Conservation (phyloP, 2,329 filamentous ascomycete species). For the Arthrobotrys iridis region DNA sequence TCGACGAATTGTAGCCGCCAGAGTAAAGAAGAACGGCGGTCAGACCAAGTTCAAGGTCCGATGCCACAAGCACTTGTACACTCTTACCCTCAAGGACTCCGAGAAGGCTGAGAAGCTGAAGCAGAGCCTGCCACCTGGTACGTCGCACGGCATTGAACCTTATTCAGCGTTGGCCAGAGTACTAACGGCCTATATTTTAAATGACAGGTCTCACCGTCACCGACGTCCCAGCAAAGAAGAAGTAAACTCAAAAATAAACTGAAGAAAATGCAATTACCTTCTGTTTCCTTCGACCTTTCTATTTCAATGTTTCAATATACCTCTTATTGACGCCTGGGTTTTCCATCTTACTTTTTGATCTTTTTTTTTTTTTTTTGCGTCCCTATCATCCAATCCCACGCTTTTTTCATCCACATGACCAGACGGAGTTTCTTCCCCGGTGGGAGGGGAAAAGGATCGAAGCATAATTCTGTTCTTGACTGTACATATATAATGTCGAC, state of each 20-base stretch:
- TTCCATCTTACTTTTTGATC: too few relatives aligned
- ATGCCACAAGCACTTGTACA: conserved; percentile 96
- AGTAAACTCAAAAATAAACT: conserved; percentile 53
- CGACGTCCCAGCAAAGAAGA: conserved; percentile 72
- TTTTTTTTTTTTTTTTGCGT: conserved; percentile 33
- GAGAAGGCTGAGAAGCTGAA: conserved; percentile 99
- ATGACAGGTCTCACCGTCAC: conserved; percentile 68
- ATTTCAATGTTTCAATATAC: conserved; percentile 21
- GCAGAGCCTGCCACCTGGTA: conserved; percentile 98
- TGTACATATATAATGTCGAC: conserved; percentile 55
- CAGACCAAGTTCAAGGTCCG: conserved; percentile 99
- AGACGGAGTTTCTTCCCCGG: conserved; percentile 41
- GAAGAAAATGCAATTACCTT: conserved; percentile 26
- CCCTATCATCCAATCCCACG: conserved; percentile 30
- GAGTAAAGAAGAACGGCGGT: conserved; percentile 81
- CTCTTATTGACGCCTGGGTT: conserved; percentile 9
- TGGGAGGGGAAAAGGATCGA: conserved; percentile 31
- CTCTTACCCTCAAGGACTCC: conserved; percentile 95
- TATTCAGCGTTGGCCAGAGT: neutral
- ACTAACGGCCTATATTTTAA: neutral
- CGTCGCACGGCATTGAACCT: conserved; percentile 61
- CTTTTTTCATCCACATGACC: conserved; percentile 43
- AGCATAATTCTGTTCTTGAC: conserved; percentile 53
- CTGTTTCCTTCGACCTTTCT: conserved; percentile 2
- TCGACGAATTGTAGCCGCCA: conserved; percentile 71